A percentile compares a stretch with the other conserved stretches of the same genome.
phyloP scores from a whole-genome alignment of 2,329 filamentous ascomycete genomes.

The Trichophyton simii region DNA sequence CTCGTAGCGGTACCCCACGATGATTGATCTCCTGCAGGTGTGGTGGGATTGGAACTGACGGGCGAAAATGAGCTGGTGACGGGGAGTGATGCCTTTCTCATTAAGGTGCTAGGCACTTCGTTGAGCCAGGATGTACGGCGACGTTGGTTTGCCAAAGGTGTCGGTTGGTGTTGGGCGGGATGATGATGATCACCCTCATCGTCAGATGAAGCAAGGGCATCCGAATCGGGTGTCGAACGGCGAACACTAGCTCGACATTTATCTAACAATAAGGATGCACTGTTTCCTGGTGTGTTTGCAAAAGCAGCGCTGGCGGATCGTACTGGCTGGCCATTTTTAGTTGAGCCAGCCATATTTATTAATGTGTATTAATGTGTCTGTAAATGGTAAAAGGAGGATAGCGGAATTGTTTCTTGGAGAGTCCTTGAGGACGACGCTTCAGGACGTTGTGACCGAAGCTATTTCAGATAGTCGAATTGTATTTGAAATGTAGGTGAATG shows the following conservation, averaged over 20 bases:
- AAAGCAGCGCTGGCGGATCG: slow-evolving; percentile 33
- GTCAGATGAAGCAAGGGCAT: slow-evolving; percentile 85
- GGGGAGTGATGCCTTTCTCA: slow-evolving; percentile 63
- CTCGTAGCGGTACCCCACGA: slow-evolving; percentile 31
- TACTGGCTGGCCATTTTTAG: slow-evolving; percentile 7
- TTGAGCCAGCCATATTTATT: slow-evolving; percentile 9
- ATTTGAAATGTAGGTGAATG: background rate
- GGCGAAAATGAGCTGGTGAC: slow-evolving; percentile 63
- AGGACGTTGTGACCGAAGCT: background rate
- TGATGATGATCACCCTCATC: slow-evolving; percentile 63
- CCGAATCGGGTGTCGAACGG: slow-evolving; percentile 83
- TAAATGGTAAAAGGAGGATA: background rate
- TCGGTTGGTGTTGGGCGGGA: slow-evolving; percentile 38
- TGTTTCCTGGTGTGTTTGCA: slow-evolving; percentile 37
- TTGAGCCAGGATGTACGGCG: slow-evolving; percentile 77
- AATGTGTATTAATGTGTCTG: background rate
- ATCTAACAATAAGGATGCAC: slow-evolving; percentile 55
- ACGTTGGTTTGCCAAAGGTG: slow-evolving; percentile 47
- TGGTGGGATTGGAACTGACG: slow-evolving; percentile 66
- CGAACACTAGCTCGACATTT: slow-evolving; percentile 58
- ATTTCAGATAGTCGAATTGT: background rate
- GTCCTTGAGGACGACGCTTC: background rate
- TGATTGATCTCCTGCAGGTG: slow-evolving; percentile 55
- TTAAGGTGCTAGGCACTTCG: slow-evolving; percentile 57
- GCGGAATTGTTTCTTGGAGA: background rate